Evolutionary conservation across 139 green algal species (phyloP).

Genomic region (Volvox reticuliferus): DNA sequence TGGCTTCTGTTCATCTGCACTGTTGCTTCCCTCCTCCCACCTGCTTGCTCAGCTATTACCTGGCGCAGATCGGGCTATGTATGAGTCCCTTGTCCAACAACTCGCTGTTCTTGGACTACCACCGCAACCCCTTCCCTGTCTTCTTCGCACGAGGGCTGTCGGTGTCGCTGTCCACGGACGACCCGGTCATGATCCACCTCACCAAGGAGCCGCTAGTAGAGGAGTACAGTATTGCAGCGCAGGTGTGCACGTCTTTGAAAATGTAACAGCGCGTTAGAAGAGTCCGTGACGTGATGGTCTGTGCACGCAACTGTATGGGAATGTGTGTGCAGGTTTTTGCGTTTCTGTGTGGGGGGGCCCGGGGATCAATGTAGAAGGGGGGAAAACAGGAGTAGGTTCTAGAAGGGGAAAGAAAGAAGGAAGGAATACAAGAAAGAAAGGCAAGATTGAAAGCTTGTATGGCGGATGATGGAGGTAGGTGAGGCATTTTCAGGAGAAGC

Average conservation of each 20-base stretch:
- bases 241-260: conserved; percentile 58
- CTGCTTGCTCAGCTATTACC: conserved; percentile 31
- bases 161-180: conserved; percentile 88
- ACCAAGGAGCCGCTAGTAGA: conserved; percentile 98
- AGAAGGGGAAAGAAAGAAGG: background rate
- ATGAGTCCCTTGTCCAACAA: conserved; percentile 99
- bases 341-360: too few relatives aligned
- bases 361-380: too few relatives aligned
- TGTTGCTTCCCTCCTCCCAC: background rate
- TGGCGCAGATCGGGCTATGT: conserved; percentile 92
- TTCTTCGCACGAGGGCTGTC: conserved; percentile 97
- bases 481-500: too few relatives aligned
- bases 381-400: too few relatives aligned
- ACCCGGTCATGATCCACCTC: conserved; percentile 83
- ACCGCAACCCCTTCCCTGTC: conserved; percentile 98
- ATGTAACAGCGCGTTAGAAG: too few relatives aligned
- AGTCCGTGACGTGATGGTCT: too few relatives aligned
- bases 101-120: conserved; percentile 99
- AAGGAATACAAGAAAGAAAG: background rate
- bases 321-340: too few relatives aligned
- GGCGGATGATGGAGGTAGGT: too few relatives aligned
- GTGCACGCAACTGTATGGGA: too few relatives aligned
- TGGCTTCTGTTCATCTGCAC: too few relatives aligned
- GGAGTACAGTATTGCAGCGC: conserved; percentile 97
- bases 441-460: background rate